phyloP scores from a whole-genome alignment of 257 asterid genomes.

The Perilla frutescens region DNA sequence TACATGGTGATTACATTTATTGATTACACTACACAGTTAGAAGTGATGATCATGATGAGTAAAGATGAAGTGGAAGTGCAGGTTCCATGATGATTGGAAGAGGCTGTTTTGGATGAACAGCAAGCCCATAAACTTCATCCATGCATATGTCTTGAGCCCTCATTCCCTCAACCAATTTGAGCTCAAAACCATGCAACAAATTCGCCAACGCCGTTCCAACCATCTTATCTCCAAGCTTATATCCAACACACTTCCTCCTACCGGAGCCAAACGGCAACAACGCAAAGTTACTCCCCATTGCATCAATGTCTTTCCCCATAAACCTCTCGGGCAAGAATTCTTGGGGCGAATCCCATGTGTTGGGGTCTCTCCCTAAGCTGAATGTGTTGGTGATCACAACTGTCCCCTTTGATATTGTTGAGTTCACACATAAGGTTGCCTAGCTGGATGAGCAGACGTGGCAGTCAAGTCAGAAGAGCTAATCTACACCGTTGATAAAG shows the following conservation, averaged over 20 bases:
- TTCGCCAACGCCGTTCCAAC: slow-evolving; percentile 43
- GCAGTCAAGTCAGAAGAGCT: no score
- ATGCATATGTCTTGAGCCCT: slow-evolving; percentile 34
- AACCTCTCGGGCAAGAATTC: slow-evolving; percentile 43
- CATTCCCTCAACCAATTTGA: slow-evolving; percentile 38
- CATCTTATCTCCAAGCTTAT: slow-evolving; percentile 32
- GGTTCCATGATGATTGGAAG: slow-evolving; percentile 28
- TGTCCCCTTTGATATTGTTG: slow-evolving; percentile 32
- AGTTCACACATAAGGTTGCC: no score
- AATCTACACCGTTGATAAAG: no score
- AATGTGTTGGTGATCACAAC: slow-evolving; percentile 27
- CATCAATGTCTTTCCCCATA: slow-evolving; percentile 29
- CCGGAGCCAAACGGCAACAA: slow-evolving; percentile 46
- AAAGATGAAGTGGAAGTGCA: slow-evolving; percentile 10
- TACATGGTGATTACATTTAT: no score
- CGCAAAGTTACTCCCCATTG: slow-evolving; percentile 32
- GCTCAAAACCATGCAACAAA: slow-evolving; percentile 45
- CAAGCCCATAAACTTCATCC: slow-evolving; percentile 42
- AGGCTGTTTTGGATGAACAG: slow-evolving; percentile 35
- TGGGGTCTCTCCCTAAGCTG: slow-evolving; percentile 38
- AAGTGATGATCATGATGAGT: neutral
- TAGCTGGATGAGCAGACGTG: no score
- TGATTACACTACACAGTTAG: no score
- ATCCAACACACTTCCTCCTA: slow-evolving; percentile 34
- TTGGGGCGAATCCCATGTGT: slow-evolving; percentile 32